Percentiles rank a stretch among this genome's conserved stretches.
Evolutionary conservation across 169 alveolate species (phyloP).

Genomic region (Cystoisospora suis): DNA sequence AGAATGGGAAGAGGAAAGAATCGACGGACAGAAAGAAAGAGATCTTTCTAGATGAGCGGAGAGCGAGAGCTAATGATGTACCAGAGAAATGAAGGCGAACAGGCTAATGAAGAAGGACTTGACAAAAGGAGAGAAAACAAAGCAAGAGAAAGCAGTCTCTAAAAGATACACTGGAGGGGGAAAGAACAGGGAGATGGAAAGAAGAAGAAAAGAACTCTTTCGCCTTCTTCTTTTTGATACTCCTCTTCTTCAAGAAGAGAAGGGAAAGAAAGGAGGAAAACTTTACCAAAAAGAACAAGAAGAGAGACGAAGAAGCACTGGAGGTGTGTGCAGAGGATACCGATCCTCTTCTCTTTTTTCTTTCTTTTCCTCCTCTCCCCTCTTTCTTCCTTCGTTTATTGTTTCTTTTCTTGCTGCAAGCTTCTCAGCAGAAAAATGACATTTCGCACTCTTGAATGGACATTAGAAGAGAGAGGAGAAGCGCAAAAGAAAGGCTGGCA

Average conservation of each 20-base stretch:
- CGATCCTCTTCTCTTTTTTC: background rate
- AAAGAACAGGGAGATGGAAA: background rate
- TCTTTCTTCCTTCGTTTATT: no score
- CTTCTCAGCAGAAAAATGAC: background rate
- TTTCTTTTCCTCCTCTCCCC: background rate
- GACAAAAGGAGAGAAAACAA: background rate
- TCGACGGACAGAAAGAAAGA: background rate
- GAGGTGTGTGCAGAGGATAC: no score
- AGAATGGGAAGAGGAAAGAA: background rate
- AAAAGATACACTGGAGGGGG: background rate
- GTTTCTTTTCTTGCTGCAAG: background rate
- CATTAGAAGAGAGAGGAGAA: no score
- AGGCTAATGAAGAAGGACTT: background rate
- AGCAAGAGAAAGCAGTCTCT: background rate
- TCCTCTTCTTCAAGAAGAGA: background rate
- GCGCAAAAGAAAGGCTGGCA: no score
- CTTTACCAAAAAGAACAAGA: no score
- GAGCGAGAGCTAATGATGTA: background rate
- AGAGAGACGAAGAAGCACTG: no score
- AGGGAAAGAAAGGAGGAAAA: background rate
- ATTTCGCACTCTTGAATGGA: background rate
- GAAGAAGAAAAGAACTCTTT: background rate
- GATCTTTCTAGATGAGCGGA: background rate
- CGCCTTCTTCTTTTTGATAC: background rate
- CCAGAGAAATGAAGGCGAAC: background rate